phyloP scores from a whole-genome alignment of 176 grass and related monocot genomes.

The Chloris gayana region DNA sequence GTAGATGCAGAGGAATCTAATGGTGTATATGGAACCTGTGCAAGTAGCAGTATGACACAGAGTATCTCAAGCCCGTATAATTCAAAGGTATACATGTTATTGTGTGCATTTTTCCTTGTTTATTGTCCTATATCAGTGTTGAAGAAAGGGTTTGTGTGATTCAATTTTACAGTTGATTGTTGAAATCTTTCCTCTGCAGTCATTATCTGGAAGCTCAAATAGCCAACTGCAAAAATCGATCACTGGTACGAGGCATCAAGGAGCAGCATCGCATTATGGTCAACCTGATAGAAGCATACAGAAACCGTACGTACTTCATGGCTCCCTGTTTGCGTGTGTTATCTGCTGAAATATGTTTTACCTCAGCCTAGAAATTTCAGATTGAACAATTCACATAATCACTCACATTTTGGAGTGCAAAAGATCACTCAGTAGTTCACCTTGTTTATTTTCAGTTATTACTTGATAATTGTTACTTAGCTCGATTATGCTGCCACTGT shows the following conservation, averaged over 20 bases:
- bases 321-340: conserved; percentile 4
- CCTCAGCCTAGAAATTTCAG: background rate
- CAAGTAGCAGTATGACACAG: conserved; percentile 37
- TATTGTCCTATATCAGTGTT: conserved; percentile 9
- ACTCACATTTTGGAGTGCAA: background rate
- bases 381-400: conserved; percentile 21
- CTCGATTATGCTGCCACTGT: too few relatives aligned
- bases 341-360: background rate
- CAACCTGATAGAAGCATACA: conserved; percentile 40
- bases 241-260: conserved; percentile 37
- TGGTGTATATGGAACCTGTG: conserved; percentile 33
- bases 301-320: conserved; percentile 54
- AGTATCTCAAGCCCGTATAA: conserved; percentile 37
- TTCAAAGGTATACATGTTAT: conserved; percentile 59
- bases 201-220: conserved; percentile 35
- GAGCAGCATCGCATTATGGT: background rate
- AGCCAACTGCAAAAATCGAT: conserved; percentile 32
- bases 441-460: conserved; percentile 13
- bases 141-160: conserved; percentile 11
- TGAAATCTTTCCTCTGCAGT: conserved; percentile 23
- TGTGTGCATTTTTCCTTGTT: conserved; percentile 16
- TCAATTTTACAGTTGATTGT: background rate
- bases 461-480: background rate
- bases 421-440: background rate
- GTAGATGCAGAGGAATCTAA: conserved; percentile 32